These are phyloP conservation scores for Citrus sp. DNA, from an alignment of 345 rosid species.

Conservation along the genomic window DNA sequence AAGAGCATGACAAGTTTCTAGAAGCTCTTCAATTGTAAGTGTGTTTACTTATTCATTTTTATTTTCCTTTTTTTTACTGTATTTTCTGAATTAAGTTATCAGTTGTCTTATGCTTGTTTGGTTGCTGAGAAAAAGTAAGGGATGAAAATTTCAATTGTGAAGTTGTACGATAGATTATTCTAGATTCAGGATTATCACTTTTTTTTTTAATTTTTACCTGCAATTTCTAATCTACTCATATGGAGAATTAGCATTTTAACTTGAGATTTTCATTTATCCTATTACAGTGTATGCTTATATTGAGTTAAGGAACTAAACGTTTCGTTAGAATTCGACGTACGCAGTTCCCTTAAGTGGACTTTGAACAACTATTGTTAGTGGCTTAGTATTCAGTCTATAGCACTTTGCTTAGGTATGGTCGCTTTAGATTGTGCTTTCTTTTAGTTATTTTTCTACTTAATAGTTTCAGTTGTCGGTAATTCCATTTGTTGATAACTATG, in stretches of 20 bases:
- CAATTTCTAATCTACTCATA: neutral
- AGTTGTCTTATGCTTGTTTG: neutral
- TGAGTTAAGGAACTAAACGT: neutral
- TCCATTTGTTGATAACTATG: neutral
- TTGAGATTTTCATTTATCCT: neutral
- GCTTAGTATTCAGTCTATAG: neutral
- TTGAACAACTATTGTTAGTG: neutral
- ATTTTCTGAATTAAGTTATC: neutral
- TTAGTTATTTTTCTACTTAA: neutral
- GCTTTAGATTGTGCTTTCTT: neutral
- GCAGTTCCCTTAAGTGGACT: neutral
- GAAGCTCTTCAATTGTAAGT: constrained; percentile 94
- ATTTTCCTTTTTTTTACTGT: neutral
- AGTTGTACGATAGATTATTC: neutral
- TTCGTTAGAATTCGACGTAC: neutral
- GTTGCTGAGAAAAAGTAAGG: neutral
- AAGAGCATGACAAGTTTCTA: constrained; percentile 88
- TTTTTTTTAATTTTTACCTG: neutral
- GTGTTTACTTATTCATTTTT: neutral
- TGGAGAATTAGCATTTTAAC: neutral
- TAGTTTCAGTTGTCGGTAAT: neutral
- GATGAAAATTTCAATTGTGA: neutral
- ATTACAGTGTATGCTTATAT: neutral
- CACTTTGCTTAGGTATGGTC: neutral
- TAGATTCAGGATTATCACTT: neutral